phyloP scores from a whole-genome alignment of 2,329 filamentous ascomycete species.

The Rosellinia necatrix region DNA sequence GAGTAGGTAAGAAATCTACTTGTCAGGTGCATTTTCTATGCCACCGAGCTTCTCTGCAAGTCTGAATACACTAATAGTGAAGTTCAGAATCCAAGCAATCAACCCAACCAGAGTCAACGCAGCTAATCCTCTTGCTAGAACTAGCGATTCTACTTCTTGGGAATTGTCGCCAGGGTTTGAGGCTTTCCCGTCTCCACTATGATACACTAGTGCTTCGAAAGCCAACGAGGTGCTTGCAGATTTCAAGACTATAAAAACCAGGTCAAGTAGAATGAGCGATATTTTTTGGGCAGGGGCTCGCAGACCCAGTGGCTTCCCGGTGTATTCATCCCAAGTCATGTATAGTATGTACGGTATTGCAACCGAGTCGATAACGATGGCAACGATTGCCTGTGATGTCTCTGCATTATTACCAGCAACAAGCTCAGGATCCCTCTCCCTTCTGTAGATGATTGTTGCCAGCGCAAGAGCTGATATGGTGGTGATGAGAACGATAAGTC shows the following conservation, averaged over 20 bases:
- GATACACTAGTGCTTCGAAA: slow-evolving; percentile 78
- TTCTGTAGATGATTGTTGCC: slow-evolving; percentile 72
- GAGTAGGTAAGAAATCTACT: slow-evolving; percentile 27
- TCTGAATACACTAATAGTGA: slow-evolving; percentile 82
- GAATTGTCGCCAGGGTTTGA: slow-evolving; percentile 39
- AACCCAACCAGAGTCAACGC: slow-evolving; percentile 80
- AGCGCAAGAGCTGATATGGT: slow-evolving; percentile 82
- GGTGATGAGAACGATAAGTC: slow-evolving; percentile 80
- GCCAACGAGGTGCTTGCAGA: slow-evolving; percentile 89
- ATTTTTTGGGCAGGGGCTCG: slow-evolving; percentile 85
- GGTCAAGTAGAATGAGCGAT: slow-evolving; percentile 84
- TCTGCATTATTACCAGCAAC: slow-evolving; percentile 53
- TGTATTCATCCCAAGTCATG: slow-evolving; percentile 97
- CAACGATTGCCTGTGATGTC: slow-evolving; percentile 81
- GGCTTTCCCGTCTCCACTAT: slow-evolving; percentile 44
- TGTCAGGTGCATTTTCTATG: slow-evolving; percentile 51
- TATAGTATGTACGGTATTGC: slow-evolving; percentile 90
- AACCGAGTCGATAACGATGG: slow-evolving; percentile 84
- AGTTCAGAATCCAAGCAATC: slow-evolving; percentile 88
- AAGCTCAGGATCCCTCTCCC: slow-evolving; percentile 48
- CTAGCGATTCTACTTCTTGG: slow-evolving; percentile 61
- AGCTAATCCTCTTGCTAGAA: slow-evolving; percentile 70
- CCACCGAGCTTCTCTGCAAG: slow-evolving; percentile 65
- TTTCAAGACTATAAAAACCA: slow-evolving; percentile 97
- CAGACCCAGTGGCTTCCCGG: slow-evolving; percentile 86